Conservation (phyloP, 371 early-diverging fungal species). For the Mortierella sp. region DNA sequence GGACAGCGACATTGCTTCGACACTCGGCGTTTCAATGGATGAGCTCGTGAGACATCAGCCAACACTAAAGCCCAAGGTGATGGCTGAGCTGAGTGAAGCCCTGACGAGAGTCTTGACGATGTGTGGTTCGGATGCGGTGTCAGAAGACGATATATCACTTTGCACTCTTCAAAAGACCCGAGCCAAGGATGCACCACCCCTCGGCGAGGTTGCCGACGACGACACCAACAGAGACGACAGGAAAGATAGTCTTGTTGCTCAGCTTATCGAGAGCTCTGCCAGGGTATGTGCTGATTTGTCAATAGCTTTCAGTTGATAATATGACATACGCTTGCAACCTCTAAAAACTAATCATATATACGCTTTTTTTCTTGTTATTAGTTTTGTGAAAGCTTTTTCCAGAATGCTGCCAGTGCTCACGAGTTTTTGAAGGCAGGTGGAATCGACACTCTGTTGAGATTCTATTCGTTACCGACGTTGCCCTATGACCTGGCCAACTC, state of each 20-base stretch:
- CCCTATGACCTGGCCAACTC: constrained; percentile 85
- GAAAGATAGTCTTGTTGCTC: constrained; percentile 64
- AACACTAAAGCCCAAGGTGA: constrained; percentile 74
- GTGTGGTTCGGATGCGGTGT: constrained; percentile 59
- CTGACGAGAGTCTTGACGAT: constrained; percentile 68
- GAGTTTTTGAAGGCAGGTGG: constrained; percentile 84
- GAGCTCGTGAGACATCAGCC: constrained; percentile 98
- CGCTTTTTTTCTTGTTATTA: constrained; percentile 27
- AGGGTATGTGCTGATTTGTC: constrained; percentile 59
- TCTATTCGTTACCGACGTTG: constrained; percentile 75
- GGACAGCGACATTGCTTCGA: constrained; percentile 86
- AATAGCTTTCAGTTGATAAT: not conserved
- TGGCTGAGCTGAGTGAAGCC: constrained; percentile 78
- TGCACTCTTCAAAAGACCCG: constrained; percentile 54
- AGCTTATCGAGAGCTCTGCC: constrained; percentile 65
- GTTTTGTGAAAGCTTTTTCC: constrained; percentile 91
- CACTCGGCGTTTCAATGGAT: constrained; percentile 90
- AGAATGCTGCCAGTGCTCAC: constrained; percentile 77
- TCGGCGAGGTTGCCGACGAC: constrained; percentile 50
- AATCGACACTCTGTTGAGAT: constrained; percentile 71
- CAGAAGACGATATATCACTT: constrained; percentile 63
- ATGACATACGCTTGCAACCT: constrained; percentile 47
- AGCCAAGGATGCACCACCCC: constrained; percentile 38
- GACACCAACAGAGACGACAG: constrained; percentile 65
- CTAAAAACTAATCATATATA: not conserved